Evolutionary conservation across 768 basidiomycete species (phyloP).

Genomic region (Leucogyrophana mollusca): DNA sequence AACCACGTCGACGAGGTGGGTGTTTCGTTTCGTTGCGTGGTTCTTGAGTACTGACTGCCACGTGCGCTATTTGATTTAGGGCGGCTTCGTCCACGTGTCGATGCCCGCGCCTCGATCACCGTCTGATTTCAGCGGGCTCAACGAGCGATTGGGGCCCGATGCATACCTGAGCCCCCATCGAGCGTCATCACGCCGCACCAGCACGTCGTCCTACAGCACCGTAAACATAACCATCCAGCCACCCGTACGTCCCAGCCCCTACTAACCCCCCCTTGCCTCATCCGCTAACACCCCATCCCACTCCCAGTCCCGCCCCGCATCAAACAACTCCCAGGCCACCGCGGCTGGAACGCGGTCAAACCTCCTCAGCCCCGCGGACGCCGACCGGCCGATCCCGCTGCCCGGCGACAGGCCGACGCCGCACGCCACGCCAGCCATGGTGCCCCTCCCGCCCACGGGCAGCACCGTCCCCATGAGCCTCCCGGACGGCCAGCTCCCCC

Average conservation of each 20-base stretch:
- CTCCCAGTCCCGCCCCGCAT: conserved; percentile 38
- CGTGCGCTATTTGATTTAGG: conserved; percentile 11
- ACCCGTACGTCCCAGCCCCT: conserved; percentile 20
- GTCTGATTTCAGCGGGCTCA: conserved; percentile 16
- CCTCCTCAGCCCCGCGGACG: conserved; percentile 40
- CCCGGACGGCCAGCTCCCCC: conserved; percentile 30
- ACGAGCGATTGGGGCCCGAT: background rate
- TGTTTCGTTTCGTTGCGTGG: background rate
- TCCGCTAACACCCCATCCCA: too few species aligned
- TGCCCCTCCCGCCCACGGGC: conserved; percentile 6
- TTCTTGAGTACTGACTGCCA: background rate
- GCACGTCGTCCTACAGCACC: conserved; percentile 28
- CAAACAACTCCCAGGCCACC: conserved; percentile 29
- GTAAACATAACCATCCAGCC: conserved; percentile 32
- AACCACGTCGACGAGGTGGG: conserved; percentile 35
- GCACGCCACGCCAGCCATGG: conserved; percentile 5
- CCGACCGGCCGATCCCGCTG: conserved; percentile 34
- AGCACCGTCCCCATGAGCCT: conserved; percentile 23
- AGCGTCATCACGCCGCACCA: conserved; percentile 22
- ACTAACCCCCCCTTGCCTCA: too few species aligned
- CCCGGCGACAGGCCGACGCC: conserved; percentile 8
- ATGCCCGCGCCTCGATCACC: conserved; percentile 28
- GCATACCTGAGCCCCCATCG: background rate
- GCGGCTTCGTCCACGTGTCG: conserved; percentile 34
- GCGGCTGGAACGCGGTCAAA: conserved; percentile 22